Conservation (phyloP, 306 rosid species). For the Castanea mollissima region DNA sequence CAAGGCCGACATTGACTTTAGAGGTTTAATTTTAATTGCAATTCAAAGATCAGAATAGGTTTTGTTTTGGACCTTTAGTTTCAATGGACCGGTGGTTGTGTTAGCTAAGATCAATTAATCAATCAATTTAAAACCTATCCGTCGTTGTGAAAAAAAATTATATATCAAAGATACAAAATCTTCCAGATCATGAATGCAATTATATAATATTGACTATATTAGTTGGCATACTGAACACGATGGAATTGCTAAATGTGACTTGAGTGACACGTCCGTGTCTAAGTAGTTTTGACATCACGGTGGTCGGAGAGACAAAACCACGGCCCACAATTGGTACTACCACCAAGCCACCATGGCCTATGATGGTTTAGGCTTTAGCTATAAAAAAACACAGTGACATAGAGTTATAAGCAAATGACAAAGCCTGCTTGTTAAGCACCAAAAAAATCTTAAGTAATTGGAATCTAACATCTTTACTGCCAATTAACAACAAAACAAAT, state of each 20-base stretch:
- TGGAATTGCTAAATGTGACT: conserved; percentile 16
- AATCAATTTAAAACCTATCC: neutral
- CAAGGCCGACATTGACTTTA: too few species aligned
- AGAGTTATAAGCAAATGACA: neutral
- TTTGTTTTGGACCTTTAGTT: neutral
- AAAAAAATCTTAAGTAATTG: neutral
- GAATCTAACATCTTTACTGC: neutral
- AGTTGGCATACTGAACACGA: neutral
- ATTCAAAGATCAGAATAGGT: too few species aligned
- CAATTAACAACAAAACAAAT: neutral
- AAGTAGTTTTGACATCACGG: neutral
- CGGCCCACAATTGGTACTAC: too few species aligned
- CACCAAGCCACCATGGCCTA: too few species aligned
- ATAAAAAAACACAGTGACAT: neutral
- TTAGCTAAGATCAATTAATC: neutral
- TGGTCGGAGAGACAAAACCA: neutral
- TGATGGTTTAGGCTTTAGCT: too few species aligned
- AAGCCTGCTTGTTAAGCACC: neutral
- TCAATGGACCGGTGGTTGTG: neutral
- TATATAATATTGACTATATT: neutral
- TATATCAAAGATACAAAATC: neutral
- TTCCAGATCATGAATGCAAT: neutral
- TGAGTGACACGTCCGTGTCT: conserved; percentile 11
- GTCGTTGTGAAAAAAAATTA: too few species aligned
- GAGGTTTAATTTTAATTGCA: too few species aligned